Percentiles rank a stretch among this genome's conserved stretches.
Evolutionary conservation across 352 stramenopile species (phyloP).

Genomic region (Phytophthora vignae): DNA sequence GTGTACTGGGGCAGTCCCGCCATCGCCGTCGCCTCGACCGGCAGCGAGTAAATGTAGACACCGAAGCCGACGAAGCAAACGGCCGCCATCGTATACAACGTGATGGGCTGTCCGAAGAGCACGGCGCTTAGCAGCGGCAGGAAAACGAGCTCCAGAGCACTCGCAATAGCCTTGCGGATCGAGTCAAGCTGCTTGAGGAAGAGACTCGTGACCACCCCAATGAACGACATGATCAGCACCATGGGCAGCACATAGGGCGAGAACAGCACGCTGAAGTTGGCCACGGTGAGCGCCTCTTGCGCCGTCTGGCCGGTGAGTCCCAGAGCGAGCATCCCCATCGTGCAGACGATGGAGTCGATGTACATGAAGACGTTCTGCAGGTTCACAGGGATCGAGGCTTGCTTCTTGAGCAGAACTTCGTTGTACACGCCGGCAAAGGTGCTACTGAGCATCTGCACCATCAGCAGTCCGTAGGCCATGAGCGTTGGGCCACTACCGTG

Average conservation of each 20-base stretch:
- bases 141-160: constrained; percentile 78
- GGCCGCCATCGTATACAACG: constrained; percentile 57
- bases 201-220: constrained; percentile 83
- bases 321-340: constrained; percentile 66
- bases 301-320: constrained; percentile 78
- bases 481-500: constrained; percentile 32
- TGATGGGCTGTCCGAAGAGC: constrained; percentile 71
- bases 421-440: constrained; percentile 89
- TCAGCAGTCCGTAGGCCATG: constrained; percentile 64
- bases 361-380: constrained; percentile 91
- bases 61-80: constrained; percentile 77
- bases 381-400: constrained; percentile 72
- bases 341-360: constrained; percentile 81
- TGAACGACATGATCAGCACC: constrained; percentile 87
- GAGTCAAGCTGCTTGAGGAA: constrained; percentile 87
- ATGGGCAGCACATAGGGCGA: constrained; percentile 79
- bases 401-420: constrained; percentile 84
- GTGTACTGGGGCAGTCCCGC: constrained; percentile 33
- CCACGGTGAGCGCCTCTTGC: constrained; percentile 51
- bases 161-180: constrained; percentile 83
- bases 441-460: constrained; percentile 83
- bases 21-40: constrained; percentile 39
- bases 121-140: constrained; percentile 68
- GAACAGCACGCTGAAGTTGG: constrained; percentile 70
- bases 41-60: constrained; percentile 85